phyloP scores from a whole-genome alignment of 2,329 filamentous ascomycete species.

The Chalara sp. region DNA sequence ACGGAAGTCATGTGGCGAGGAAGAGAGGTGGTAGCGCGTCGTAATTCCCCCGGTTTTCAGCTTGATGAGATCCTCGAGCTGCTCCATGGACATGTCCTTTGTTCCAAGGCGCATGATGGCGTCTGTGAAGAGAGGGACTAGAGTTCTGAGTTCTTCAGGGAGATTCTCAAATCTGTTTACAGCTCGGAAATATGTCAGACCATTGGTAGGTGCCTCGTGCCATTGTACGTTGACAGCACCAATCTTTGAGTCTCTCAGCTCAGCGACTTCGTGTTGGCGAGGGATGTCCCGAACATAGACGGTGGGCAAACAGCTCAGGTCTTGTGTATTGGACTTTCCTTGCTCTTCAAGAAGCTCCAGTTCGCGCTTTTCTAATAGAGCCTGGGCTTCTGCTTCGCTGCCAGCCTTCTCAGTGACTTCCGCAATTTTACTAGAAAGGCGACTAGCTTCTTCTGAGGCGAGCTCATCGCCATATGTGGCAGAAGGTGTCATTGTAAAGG shows the following conservation, averaged over 20 bases:
- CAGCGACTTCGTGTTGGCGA: conserved; percentile 57
- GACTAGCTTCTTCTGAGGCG: conserved; percentile 66
- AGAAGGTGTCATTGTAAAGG: conserved; percentile 91
- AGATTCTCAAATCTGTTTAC: conserved; percentile 74
- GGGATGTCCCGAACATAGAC: conserved; percentile 87
- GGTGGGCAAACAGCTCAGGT: conserved; percentile 81
- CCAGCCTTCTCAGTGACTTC: conserved; percentile 63
- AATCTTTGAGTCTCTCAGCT: conserved; percentile 57
- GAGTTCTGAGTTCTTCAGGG: conserved; percentile 73
- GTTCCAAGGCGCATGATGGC: conserved; percentile 91
- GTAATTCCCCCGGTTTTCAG: conserved; percentile 89
- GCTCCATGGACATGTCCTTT: conserved; percentile 80
- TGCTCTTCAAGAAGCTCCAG: conserved; percentile 75
- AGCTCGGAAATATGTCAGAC: conserved; percentile 90
- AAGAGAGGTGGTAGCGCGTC: conserved; percentile 75
- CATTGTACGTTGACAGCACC: conserved; percentile 71
- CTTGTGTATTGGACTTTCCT: conserved; percentile 74
- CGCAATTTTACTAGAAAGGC: conserved; percentile 68
- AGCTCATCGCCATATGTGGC: conserved; percentile 67
- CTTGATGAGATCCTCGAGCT: conserved; percentile 93
- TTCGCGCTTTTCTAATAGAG: conserved; percentile 70
- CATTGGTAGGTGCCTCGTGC: conserved; percentile 90
- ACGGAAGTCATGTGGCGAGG: conserved; percentile 66
- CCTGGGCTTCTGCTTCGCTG: conserved; percentile 62
- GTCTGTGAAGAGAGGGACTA: conserved; percentile 87